Conservation (phyloP, 129 eudicot species). For the Chrysanthemum seticuspe region DNA sequence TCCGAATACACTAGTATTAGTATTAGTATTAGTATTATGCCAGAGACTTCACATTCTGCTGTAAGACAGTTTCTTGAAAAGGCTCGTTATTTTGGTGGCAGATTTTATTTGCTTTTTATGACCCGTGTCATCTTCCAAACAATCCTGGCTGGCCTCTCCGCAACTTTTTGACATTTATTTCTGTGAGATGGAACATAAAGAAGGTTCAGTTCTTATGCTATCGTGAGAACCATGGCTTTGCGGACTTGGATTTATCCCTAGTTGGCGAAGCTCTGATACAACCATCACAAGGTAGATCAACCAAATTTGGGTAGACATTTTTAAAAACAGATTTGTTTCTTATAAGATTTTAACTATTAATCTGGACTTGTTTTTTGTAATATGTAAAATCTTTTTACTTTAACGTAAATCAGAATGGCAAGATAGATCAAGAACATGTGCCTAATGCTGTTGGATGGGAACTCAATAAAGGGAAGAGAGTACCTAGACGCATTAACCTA, state of each 20-base stretch:
- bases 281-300: conserved; percentile 70
- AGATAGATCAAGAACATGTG: conserved; percentile 35
- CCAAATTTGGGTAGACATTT: conserved; percentile 33
- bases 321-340: conserved; percentile 12
- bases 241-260: conserved; percentile 67
- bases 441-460: conserved; percentile 91
- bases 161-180: conserved; percentile 59
- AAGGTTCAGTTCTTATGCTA: too few species aligned
- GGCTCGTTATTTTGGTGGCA: conserved; percentile 32
- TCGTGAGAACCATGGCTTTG: conserved; percentile 88
- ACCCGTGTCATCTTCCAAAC: conserved; percentile 78
- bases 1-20: neutral
- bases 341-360: neutral
- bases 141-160: conserved; percentile 98
- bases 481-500: conserved; percentile 57
- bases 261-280: conserved; percentile 78
- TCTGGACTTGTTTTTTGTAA: conserved; percentile 13
- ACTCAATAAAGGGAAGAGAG: conserved; percentile 44
- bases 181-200: conserved; percentile 27
- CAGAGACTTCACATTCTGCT: too few species aligned
- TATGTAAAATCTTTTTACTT: conserved; percentile 12
- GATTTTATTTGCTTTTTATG: conserved; percentile 82
- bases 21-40: neutral
- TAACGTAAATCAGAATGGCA: conserved; percentile 49
- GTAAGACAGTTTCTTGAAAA: neutral